Conservation (phyloP, 495 filamentous ascomycete species). For the Friedmanniomyces simplex region DNA sequence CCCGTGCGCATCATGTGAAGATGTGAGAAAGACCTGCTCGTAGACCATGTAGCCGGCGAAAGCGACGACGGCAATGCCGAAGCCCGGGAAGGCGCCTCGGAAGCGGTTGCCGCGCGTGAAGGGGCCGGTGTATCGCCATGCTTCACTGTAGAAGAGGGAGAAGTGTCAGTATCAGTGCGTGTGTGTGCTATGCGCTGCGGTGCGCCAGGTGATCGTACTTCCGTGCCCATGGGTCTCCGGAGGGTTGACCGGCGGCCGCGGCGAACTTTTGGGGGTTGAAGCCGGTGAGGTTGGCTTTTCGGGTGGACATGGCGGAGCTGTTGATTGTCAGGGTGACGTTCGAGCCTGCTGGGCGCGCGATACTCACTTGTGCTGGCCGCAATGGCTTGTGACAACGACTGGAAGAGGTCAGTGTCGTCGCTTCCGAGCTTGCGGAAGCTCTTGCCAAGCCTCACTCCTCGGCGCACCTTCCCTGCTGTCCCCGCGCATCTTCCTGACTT, state of each 20-base stretch:
- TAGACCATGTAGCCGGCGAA: constrained; percentile 82
- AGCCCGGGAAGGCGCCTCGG: constrained; percentile 70
- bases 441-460: too few relatives aligned
- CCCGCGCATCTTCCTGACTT: too few relatives aligned
- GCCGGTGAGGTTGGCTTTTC: constrained; percentile 61
- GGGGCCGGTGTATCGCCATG: constrained; percentile 85
- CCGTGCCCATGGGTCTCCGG: constrained; percentile 82
- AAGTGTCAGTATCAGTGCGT: too few relatives aligned
- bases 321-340: too few relatives aligned
- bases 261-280: constrained; percentile 69
- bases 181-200: too few relatives aligned
- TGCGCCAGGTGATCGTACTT: constrained; percentile 39
- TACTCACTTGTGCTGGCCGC: background rate
- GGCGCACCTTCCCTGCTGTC: too few relatives aligned
- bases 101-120: constrained; percentile 87
- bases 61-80: constrained; percentile 83
- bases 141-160: constrained; percentile 49
- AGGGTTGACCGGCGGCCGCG: constrained; percentile 51
- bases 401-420: background rate
- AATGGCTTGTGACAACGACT: background rate
- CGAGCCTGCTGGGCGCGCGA: background rate
- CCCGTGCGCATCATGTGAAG: constrained; percentile 52
- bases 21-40: constrained; percentile 75
- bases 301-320: constrained; percentile 39
- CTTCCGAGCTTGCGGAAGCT: too few relatives aligned